A percentile compares a stretch with the other conserved stretches of the same genome.
phyloP scores from a whole-genome alignment of 2,329 filamentous ascomycete genomes.

The Aureobasidium musti region DNA sequence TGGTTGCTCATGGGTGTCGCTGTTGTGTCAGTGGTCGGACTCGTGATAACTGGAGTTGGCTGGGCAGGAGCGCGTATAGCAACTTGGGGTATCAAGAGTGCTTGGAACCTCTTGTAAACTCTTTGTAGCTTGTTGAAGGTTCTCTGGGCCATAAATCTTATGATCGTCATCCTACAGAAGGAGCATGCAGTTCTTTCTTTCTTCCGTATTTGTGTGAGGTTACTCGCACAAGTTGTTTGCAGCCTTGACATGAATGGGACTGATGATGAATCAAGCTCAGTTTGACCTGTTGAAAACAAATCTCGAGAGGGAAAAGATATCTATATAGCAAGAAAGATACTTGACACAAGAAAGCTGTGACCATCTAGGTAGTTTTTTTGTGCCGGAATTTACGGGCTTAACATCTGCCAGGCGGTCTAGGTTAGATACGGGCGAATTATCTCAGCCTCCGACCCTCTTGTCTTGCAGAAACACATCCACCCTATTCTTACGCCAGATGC shows the following conservation, averaged over 20 bases:
- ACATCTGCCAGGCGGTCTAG: conserved; percentile 21
- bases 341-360: not conserved
- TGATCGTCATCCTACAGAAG: not conserved
- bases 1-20: conserved; percentile 48
- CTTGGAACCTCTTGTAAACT: not conserved
- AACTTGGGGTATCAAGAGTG: conserved; percentile 1
- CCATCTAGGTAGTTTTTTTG: not conserved
- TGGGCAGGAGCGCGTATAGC: not conserved
- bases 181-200: not conserved
- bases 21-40: conserved; percentile 37
- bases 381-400: not conserved
- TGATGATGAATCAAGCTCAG: too few relatives aligned
- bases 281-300: too few relatives aligned
- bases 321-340: too few relatives aligned
- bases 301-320: too few relatives aligned
- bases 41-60: conserved; percentile 31
- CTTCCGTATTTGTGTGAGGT: not conserved
- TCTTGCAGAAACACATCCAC: not conserved
- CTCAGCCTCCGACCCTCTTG: not conserved
- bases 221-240: not conserved
- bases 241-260: too few relatives aligned
- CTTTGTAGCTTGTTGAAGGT: too few relatives aligned
- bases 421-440: conserved; percentile 2
- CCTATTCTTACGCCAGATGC: not conserved
- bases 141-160: not conserved